phyloP scores from a whole-genome alignment of 306 rosid species.

The Adenanthera pavonina region DNA sequence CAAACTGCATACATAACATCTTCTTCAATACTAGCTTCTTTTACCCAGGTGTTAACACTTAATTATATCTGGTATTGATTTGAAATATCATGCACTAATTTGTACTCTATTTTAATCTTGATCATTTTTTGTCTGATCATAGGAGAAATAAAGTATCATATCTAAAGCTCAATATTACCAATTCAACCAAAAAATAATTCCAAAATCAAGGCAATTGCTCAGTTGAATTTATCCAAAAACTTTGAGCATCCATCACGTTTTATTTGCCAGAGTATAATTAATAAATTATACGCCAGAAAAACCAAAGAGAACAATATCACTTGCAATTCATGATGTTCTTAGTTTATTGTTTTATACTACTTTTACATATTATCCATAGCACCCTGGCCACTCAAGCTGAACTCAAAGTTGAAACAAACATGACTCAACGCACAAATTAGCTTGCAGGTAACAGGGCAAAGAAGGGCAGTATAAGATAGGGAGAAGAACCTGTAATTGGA shows the following conservation, averaged over 20 bases:
- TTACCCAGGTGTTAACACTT: not conserved
- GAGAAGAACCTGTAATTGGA: constrained; percentile 87
- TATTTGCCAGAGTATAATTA: not conserved
- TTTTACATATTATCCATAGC: constrained; percentile 22
- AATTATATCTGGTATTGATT: constrained; percentile 17
- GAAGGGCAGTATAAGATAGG: constrained; percentile 19
- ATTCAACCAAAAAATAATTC: not conserved
- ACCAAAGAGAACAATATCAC: constrained; percentile 12
- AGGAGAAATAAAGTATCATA: not conserved
- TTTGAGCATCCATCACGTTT: not conserved
- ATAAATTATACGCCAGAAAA: constrained; percentile 5
- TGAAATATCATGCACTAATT: not conserved
- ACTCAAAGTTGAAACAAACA: constrained; percentile 4
- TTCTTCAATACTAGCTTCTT: constrained; percentile 27
- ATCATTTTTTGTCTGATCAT: not conserved
- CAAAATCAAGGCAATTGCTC: not conserved
- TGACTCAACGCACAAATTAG: constrained; percentile 13
- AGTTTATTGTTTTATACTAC: not conserved
- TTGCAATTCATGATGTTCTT: constrained; percentile 20
- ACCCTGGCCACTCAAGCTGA: constrained; percentile 28
- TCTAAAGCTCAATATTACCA: not conserved
- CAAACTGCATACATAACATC: constrained; percentile 32
- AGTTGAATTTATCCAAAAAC: constrained; percentile 4
- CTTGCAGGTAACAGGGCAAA: not conserved
- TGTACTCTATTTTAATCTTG: not conserved